A percentile compares a stretch with the other conserved stretches of the same genome.
Evolutionary conservation across 352 stramenopile species (phyloP).

Genomic region (Phytopythium litorale): DNA sequence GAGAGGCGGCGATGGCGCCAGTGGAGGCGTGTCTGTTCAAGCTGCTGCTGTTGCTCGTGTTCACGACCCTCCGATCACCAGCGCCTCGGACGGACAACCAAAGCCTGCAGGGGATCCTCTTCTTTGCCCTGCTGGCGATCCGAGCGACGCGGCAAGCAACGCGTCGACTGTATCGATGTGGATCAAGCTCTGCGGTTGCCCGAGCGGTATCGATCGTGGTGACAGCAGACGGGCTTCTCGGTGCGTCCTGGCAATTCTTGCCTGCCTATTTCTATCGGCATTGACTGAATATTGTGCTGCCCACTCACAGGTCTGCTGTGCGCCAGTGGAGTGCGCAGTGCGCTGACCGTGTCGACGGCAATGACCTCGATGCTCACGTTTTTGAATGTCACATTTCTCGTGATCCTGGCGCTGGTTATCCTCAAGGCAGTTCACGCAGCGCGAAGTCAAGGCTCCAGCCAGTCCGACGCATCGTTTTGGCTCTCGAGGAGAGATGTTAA

Average conservation of each 20-base stretch:
- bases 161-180: conserved; percentile 26
- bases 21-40: conserved; percentile 46
- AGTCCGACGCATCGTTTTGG: neutral
- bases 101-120: conserved; percentile 42
- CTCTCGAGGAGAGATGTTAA: neutral
- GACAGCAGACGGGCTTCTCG: conserved; percentile 42
- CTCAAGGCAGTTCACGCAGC: conserved; percentile 7
- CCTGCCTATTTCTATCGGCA: neutral
- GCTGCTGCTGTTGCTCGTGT: conserved; percentile 39
- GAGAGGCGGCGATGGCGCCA: conserved; percentile 22
- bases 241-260: conserved; percentile 18
- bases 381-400: conserved; percentile 33
- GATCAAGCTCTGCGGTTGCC: conserved; percentile 31
- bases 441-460: neutral
- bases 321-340: conserved; percentile 51
- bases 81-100: conserved; percentile 35
- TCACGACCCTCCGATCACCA: conserved; percentile 45
- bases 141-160: conserved; percentile 22
- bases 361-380: conserved; percentile 41
- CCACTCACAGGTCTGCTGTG: conserved; percentile 38
- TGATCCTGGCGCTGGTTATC: conserved; percentile 16
- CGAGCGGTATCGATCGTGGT: conserved; percentile 35
- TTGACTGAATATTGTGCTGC: neutral
- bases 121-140: conserved; percentile 25
- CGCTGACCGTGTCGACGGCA: conserved; percentile 57